Percentiles rank a stretch among this genome's conserved stretches.
Conservation (phyloP, 495 filamentous ascomycete genomes). For the Saxophila tyrrhenica region DNA sequence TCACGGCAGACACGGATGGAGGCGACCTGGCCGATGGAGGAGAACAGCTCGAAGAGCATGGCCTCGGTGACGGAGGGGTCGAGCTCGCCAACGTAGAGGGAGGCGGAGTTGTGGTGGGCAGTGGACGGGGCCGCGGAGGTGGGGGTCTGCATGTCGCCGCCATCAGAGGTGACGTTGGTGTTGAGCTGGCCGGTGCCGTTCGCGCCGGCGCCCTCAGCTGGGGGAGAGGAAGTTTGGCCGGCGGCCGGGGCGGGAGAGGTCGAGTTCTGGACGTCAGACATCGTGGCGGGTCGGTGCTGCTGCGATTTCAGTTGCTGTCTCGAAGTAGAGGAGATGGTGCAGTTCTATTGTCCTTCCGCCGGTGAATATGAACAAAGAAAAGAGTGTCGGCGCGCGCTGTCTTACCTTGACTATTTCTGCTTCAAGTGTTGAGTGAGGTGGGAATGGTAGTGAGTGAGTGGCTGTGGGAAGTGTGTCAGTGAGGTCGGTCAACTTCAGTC, state of each 20-base stretch:
- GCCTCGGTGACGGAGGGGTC: constrained; percentile 96
- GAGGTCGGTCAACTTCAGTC: not conserved
- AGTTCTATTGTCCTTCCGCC: not conserved
- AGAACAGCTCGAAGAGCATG: constrained; percentile 99
- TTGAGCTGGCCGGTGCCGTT: constrained; percentile 50
- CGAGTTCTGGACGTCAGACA: constrained; percentile 26
- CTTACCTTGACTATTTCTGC: not conserved
- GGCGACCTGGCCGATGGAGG: constrained; percentile 95
- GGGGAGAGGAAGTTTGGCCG: constrained; percentile 44
- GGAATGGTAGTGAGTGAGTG: not conserved
- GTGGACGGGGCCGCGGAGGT: constrained; percentile 58
- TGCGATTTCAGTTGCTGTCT: not conserved
- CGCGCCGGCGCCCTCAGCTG: constrained; percentile 47
- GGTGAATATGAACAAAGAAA: not conserved
- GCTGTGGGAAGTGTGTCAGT: not conserved
- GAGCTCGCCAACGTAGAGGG: constrained; percentile 97
- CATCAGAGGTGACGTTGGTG: constrained; percentile 54
- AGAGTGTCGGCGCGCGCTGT: not conserved
- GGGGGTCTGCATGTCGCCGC: constrained; percentile 54
- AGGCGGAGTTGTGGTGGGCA: constrained; percentile 81
- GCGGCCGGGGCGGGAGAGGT: constrained; percentile 59
- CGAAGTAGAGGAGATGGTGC: not conserved
- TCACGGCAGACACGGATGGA: constrained; percentile 99
- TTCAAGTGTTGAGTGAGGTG: not conserved
- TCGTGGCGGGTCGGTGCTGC: not conserved